Evolutionary conservation across 2,329 filamentous ascomycete species (phyloP).

Genomic region (Dendryphion nanum): DNA sequence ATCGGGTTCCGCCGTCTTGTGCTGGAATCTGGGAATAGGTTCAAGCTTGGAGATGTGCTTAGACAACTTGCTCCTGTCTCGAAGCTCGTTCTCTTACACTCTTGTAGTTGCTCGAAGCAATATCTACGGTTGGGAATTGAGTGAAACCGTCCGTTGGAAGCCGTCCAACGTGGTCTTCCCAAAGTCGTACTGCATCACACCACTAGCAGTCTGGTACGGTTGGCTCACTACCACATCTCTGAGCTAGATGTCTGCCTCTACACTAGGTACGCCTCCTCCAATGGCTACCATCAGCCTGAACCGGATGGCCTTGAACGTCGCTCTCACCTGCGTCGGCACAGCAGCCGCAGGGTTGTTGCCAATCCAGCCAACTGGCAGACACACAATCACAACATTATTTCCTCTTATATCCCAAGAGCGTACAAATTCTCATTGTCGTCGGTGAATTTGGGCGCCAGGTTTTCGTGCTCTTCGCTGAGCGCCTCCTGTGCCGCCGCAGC

Average conservation of each 20-base stretch:
- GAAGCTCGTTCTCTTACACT: too few relatives aligned
- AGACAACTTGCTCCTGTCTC: constrained; percentile 3
- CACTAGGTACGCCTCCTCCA: constrained; percentile 2
- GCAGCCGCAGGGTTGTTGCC: constrained; percentile 1
- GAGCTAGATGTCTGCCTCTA: too few relatives aligned
- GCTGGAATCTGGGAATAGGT: constrained; percentile 1
- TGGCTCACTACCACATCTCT: too few relatives aligned
- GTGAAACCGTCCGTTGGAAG: constrained; percentile 9
- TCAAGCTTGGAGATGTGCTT: constrained; percentile 4
- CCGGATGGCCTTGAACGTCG: too few relatives aligned
- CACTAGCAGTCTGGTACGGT: too few relatives aligned
- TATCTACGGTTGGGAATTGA: constrained; percentile 3
- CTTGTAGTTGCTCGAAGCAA: constrained; percentile 5
- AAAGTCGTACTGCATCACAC: too few relatives aligned
- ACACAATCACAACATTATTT: neutral
- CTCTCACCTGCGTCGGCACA: neutral
- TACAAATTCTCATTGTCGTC: constrained; percentile 1
- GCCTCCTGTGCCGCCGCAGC: constrained; percentile 24
- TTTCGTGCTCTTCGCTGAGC: constrained; percentile 26
- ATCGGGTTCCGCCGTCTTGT: constrained; percentile 7
- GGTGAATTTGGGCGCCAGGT: neutral
- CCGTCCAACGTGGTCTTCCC: too few relatives aligned
- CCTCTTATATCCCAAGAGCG: constrained; percentile 1
- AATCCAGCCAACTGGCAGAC: neutral
- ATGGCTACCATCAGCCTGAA: neutral